These are phyloP conservation scores for Elaeagnus macrophylla DNA, from an alignment of 306 rosid genomes.

Conservation along the genomic window DNA sequence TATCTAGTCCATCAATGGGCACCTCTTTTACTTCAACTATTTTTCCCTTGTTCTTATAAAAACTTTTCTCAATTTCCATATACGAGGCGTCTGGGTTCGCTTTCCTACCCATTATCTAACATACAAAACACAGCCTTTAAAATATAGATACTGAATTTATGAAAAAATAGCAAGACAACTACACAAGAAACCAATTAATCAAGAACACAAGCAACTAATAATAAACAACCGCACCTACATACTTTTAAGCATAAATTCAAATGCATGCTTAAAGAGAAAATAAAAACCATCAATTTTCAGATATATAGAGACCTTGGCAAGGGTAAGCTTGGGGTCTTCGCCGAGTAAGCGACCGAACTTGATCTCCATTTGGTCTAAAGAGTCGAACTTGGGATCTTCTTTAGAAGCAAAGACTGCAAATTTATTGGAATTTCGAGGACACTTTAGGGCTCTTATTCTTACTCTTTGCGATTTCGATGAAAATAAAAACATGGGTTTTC, in stretches of 20 bases:
- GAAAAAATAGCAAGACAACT: no score
- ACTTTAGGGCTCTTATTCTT: conserved; percentile 14
- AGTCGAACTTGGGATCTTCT: conserved; percentile 53
- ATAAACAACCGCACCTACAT: no score
- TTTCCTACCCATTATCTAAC: conserved; percentile 84
- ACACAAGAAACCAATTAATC: background rate
- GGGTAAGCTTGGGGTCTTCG: conserved; percentile 88
- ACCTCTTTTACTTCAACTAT: conserved; percentile 50
- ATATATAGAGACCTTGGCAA: conserved; percentile 55
- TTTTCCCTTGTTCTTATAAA: conserved; percentile 61
- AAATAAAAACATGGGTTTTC: conserved; percentile 22
- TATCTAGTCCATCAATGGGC: conserved; percentile 19
- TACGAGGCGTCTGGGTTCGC: conserved; percentile 62
- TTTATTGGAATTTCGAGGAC: conserved; percentile 23
- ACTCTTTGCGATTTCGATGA: conserved; percentile 23
- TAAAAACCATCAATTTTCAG: background rate
- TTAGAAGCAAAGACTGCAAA: conserved; percentile 42
- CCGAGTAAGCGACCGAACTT: conserved; percentile 85
- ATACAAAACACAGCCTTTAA: conserved; percentile 4
- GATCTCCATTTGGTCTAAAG: conserved; percentile 75
- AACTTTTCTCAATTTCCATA: conserved; percentile 82
- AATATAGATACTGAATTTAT: no score
- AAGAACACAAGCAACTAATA: background rate
- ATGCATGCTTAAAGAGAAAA: background rate
- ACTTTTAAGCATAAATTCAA: background rate